A percentile compares a stretch with the other conserved stretches of the same genome.
Conservation (phyloP, 768 basidiomycete genomes). For the Obba rivulosa region DNA sequence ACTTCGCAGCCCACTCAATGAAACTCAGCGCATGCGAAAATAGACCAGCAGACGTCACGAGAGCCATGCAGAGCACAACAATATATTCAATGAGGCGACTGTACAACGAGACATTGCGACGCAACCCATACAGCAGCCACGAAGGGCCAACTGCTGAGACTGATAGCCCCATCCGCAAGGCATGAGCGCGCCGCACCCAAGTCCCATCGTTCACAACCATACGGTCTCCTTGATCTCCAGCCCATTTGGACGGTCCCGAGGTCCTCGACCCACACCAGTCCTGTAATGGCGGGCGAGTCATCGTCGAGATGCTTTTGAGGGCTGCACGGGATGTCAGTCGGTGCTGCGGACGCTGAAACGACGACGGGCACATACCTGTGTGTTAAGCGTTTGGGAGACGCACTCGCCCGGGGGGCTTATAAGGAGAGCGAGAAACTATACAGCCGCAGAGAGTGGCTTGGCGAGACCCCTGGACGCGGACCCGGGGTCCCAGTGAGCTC, state of each 20-base stretch:
- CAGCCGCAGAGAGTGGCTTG: slow-evolving; percentile 26
- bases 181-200: slow-evolving; percentile 76
- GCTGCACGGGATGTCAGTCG: slow-evolving; percentile 36
- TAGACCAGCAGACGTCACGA: too few relatives aligned
- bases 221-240: slow-evolving; percentile 57
- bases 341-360: too few relatives aligned
- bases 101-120: slow-evolving; percentile 94
- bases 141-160: slow-evolving; percentile 51
- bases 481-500: slow-evolving; percentile 13
- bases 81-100: slow-evolving; percentile 21
- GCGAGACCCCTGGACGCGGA: slow-evolving; percentile 15
- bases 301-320: slow-evolving; percentile 88
- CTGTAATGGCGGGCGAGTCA: slow-evolving; percentile 62
- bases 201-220: slow-evolving; percentile 56
- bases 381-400: slow-evolving; percentile 44
- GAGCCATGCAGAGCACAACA: too few relatives aligned
- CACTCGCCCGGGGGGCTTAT: slow-evolving; percentile 8
- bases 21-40: too few relatives aligned
- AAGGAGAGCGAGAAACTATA: slow-evolving; percentile 28
- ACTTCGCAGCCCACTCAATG: too few relatives aligned
- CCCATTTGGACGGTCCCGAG: slow-evolving; percentile 79
- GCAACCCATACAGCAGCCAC: slow-evolving; percentile 59
- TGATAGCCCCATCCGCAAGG: slow-evolving; percentile 26
- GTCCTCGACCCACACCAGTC: slow-evolving; percentile 79
- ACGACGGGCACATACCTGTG: slow-evolving; percentile 48